These are phyloP conservation scores for Kalmanozyma brasiliensis DNA, from an alignment of 1,284 basidiomycete species.

Conservation along the genomic window DNA sequence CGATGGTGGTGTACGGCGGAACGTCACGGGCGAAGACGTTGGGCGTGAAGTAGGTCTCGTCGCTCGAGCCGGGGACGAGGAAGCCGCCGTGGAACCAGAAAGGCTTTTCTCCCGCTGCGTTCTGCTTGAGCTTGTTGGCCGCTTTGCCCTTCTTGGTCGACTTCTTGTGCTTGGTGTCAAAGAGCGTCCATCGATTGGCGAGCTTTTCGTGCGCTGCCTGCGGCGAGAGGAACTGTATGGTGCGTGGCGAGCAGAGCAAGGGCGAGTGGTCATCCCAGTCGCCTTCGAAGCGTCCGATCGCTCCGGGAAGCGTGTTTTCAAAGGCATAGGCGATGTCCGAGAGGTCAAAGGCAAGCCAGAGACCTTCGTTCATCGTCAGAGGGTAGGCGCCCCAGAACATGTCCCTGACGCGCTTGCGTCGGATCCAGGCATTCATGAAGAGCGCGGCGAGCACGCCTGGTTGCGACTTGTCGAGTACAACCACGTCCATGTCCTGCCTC, in stretches of 20 bases:
- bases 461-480: constrained; percentile 39
- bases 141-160: constrained; percentile 7
- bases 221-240: constrained; percentile 39
- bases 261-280: constrained; percentile 46
- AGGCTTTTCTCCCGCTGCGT: constrained; percentile 27
- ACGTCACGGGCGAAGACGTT: constrained; percentile 37
- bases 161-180: constrained; percentile 6
- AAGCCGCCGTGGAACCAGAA: constrained; percentile 45
- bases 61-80: constrained; percentile 11
- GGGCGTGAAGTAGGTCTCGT: constrained; percentile 36
- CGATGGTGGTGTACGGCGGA: constrained; percentile 26
- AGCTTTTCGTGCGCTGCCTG: constrained; percentile 27
- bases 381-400: constrained; percentile 33
- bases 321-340: constrained; percentile 34
- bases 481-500: constrained; percentile 43
- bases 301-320: constrained; percentile 45
- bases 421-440: constrained; percentile 43
- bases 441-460: constrained; percentile 40
- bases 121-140: constrained; percentile 7
- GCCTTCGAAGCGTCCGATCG: constrained; percentile 35
- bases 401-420: constrained; percentile 13
- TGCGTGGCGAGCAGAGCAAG: constrained; percentile 31
- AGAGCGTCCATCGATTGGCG: constrained; percentile 27
- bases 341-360: constrained; percentile 42
- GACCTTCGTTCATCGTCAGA: constrained; percentile 37